Conservation (phyloP, 805 yeast species). For the Geotrichum ghanense region DNA sequence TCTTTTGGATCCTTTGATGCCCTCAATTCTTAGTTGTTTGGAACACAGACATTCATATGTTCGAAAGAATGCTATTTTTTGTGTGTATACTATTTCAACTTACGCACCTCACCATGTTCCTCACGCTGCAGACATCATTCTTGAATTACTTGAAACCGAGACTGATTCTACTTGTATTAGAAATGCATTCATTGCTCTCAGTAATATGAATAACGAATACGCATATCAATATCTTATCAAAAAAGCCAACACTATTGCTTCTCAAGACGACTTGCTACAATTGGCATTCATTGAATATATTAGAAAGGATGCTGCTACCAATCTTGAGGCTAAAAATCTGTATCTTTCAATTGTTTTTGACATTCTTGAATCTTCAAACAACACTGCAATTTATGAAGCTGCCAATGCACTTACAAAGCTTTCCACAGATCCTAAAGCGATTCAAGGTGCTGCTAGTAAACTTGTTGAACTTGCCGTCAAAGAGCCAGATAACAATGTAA, state of each 20-base stretch:
- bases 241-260: conserved; percentile 44
- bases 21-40: conserved; percentile 80
- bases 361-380: conserved; percentile 56
- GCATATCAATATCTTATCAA: conserved; percentile 77
- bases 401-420: conserved; percentile 64
- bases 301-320: conserved; percentile 59
- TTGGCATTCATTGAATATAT: conserved; percentile 86
- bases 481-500: conserved; percentile 92
- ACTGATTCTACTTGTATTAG: conserved; percentile 90
- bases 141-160: conserved; percentile 64
- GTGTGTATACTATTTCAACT: conserved; percentile 69
- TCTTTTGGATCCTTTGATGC: conserved; percentile 87
- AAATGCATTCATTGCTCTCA: conserved; percentile 84
- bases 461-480: conserved; percentile 80
- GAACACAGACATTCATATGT: conserved; percentile 97
- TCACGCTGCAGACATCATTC: conserved; percentile 83
- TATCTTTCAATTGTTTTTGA: conserved; percentile 66
- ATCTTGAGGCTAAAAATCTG: conserved; percentile 54
- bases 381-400: conserved; percentile 81
- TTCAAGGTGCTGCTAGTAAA: conserved; percentile 71
- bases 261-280: conserved; percentile 75
- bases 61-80: conserved; percentile 92
- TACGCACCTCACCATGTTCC: conserved; percentile 84
- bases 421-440: conserved; percentile 47
- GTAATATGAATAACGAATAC: conserved; percentile 71